These are phyloP conservation scores for Astraeus odoratus DNA, from an alignment of 768 basidiomycete genomes.

Conservation along the genomic window DNA sequence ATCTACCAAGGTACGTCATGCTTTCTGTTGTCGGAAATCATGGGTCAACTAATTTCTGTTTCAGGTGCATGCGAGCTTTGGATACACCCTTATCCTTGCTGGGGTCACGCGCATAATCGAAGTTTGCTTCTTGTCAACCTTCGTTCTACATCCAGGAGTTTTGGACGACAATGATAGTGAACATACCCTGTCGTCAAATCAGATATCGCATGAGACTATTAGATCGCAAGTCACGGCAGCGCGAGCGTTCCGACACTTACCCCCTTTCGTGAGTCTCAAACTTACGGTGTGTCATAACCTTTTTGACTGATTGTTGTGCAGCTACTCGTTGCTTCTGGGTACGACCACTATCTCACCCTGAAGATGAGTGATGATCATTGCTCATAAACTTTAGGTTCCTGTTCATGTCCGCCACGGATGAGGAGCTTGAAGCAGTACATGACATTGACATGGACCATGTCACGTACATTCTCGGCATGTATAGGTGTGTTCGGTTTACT, in stretches of 20 bases:
- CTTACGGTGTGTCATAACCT: background rate
- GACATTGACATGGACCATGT: constrained; percentile 83
- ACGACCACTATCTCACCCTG: constrained; percentile 13
- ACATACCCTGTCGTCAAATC: constrained; percentile 50
- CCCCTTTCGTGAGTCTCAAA: constrained; percentile 68
- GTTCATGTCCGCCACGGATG: constrained; percentile 93
- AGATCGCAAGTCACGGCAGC: constrained; percentile 31
- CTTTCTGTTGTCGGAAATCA: background rate
- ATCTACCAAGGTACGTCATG: constrained; percentile 66
- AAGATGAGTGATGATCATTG: background rate
- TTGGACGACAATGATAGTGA: constrained; percentile 56
- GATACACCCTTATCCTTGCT: constrained; percentile 79
- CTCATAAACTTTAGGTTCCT: constrained; percentile 44
- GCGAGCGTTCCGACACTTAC: constrained; percentile 75
- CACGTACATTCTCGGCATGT: constrained; percentile 81
- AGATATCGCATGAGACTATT: constrained; percentile 9
- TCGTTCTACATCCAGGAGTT: constrained; percentile 19
- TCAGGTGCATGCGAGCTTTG: constrained; percentile 79
- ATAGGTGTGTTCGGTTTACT: constrained; percentile 43
- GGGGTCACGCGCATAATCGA: constrained; percentile 77
- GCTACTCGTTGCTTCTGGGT: constrained; percentile 74
- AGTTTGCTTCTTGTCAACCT: constrained; percentile 65
- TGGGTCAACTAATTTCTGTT: constrained; percentile 2
- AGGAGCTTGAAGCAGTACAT: constrained; percentile 70
- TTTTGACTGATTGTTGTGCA: constrained; percentile 20